These are phyloP conservation scores for Margaritispora aquatica DNA, from an alignment of 495 filamentous ascomycete genomes.

Conservation along the genomic window DNA sequence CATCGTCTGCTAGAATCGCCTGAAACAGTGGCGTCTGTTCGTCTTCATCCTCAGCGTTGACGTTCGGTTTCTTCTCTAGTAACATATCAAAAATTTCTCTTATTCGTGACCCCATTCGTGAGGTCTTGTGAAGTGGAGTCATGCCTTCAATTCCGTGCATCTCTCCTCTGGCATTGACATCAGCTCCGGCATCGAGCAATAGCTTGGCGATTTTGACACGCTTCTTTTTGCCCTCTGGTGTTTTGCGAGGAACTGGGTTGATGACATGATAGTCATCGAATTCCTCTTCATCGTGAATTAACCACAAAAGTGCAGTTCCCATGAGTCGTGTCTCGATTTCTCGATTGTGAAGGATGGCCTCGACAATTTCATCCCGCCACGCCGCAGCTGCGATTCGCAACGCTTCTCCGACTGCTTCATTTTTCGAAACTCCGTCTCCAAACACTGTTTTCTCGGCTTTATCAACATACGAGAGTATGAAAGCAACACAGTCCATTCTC, in stretches of 20 bases:
- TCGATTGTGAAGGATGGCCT: neutral
- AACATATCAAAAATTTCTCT: slow-evolving; percentile 2
- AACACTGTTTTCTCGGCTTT: neutral
- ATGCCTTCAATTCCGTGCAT: neutral
- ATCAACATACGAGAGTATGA: neutral
- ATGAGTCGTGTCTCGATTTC: neutral
- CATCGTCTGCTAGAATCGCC: slow-evolving; percentile 2
- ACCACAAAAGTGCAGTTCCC: neutral
- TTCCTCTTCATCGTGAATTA: neutral
- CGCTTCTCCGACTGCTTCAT: neutral
- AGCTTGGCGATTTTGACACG: slow-evolving; percentile 9
- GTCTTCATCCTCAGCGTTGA: slow-evolving; percentile 1
- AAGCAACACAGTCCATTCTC: neutral
- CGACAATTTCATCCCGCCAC: slow-evolving; percentile 2
- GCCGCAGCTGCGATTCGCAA: neutral
- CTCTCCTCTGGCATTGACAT: slow-evolving; percentile 3
- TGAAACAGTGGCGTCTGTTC: slow-evolving; percentile 1
- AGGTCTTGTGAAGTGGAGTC: neutral
- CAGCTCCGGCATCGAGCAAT: slow-evolving; percentile 9
- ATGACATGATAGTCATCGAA: slow-evolving; percentile 3
- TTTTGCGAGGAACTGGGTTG: slow-evolving; percentile 2
- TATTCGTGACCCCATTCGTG: neutral
- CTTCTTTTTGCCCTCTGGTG: neutral
- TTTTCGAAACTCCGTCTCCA: neutral
- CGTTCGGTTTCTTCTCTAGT: neutral